Evolutionary conservation across 768 basidiomycete genomes (phyloP).

Genomic region (Boletus reticuloceps): DNA sequence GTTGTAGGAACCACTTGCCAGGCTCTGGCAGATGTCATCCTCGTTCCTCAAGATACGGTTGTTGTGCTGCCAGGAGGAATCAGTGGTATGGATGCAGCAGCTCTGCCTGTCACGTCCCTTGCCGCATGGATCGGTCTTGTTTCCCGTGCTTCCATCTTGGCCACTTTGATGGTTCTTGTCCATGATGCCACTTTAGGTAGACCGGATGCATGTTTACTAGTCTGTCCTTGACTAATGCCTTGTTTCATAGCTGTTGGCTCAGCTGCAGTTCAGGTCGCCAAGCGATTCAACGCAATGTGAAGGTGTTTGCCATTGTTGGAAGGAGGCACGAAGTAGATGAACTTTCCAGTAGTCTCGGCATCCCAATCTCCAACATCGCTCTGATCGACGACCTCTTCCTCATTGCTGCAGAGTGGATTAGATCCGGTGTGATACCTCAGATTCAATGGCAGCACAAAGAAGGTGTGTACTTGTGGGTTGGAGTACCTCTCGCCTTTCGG

Average conservation of each 20-base stretch:
- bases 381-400: slow-evolving; percentile 12
- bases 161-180: slow-evolving; percentile 24
- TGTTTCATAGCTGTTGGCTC: slow-evolving; percentile 18
- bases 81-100: slow-evolving; percentile 17
- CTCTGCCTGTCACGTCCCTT: slow-evolving; percentile 21
- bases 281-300: slow-evolving; percentile 19
- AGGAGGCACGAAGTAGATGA: slow-evolving; percentile 11
- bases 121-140: slow-evolving; percentile 29
- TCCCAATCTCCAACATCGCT: slow-evolving; percentile 10
- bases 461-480: slow-evolving; percentile 10
- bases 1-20: slow-evolving; percentile 20
- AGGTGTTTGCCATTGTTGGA: slow-evolving; percentile 21
- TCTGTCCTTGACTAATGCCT: not conserved
- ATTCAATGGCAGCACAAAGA: slow-evolving; percentile 21
- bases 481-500: slow-evolving; percentile 26
- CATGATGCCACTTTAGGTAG: slow-evolving; percentile 28
- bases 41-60: slow-evolving; percentile 14
- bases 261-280: slow-evolving; percentile 26
- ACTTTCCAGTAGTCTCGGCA: slow-evolving; percentile 9
- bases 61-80: slow-evolving; percentile 14
- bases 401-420: slow-evolving; percentile 9
- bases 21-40: slow-evolving; percentile 12
- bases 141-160: slow-evolving; percentile 12
- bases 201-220: no score
- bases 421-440: slow-evolving; percentile 7